Base-by-base conservation (phyloP, 345 rosid genomes). In the Carallia pectinifolia region DNA sequence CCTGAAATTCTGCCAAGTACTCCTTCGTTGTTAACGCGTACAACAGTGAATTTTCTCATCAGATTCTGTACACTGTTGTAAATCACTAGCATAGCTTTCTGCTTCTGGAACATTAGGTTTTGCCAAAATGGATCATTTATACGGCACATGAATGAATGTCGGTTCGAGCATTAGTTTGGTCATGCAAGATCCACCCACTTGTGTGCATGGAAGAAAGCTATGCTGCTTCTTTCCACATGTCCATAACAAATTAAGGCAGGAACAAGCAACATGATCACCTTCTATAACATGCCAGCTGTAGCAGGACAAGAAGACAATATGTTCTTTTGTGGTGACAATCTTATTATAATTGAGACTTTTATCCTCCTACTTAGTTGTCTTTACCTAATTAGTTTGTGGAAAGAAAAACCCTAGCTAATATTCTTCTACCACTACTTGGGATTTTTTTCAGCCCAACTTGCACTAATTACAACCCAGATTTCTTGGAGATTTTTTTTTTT, bases 301-400 rank as follows among this genome's bases (percentile, higher is more conserved):
- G 69, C 67, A 64, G 58, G 75, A 81, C 66, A 73, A 66, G 67
- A 73, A 66, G 67, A 74, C 75, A 75, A n/a, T 55, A 53, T 54
- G 55, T 53, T 62, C 48, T 69, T 60, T 59, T 27, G n/a, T 48
- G 36, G 23, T 36, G 16, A 65, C 50, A 44, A 44, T 44, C 34
- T 33, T 54, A 67, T 17, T 23, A 23, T 23, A 23, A 23, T 62
- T 30, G 73, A 71, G 39, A 59, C 27, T 73, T 69, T 71, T 58
- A n/a, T 65, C 75, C 66, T 61, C 9, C 70, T 58, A 29, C 61
- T 48, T 56, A 30, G 6, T 65, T 71, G 73, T 71, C 72, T 65
- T 73, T 53, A 27, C 72, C 63, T 23, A 23, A 23, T 29, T 53
- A 7, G 37, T 40, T 67, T 66, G 34, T 15, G 33, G 4, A 23